Evolutionary conservation across 2,329 filamentous ascomycete genomes (phyloP), one percentile per base, ranked within the genome.

Genomic region (Plectosphaerella plurivora): DNA sequence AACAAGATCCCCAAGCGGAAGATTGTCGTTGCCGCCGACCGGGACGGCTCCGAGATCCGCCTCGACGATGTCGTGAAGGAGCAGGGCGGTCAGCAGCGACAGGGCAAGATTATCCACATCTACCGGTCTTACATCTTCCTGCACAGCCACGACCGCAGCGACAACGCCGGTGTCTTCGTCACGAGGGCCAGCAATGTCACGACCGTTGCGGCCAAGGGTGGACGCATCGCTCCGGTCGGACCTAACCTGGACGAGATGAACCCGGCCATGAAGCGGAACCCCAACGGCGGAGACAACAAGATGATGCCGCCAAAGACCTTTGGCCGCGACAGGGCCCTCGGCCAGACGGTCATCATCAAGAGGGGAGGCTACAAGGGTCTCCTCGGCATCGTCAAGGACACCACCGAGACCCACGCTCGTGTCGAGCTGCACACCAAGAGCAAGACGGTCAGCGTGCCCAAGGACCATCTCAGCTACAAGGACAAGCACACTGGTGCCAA

Each of bases 341-440:
- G 92, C 44, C 93, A 96, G 73, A 97, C 91, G 1, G 91, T 97
- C 45, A 90, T 87, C 49, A 88, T 97, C 63, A 84, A 86, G 53
- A 91, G 87, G 65, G 94, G 94, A 25, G 85, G 88, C 20, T 91
- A 93, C 76, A 99, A 99, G 72, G 93, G 93, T 52, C 78, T 97
- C 44, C 76, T 97, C 42, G 94, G 94, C 61, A 96, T 97, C 59
- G 92, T 99, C 61, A 97, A 96, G 67, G 93, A 97, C 65, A 88
- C 93, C 1, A 96, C 90, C 7, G 92, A 95, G 61, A 83, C 83
- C 4, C 84, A 88, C 63, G 93, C 91, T 28, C 88, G 92, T 57
- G 88, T 99, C 42, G 94, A 99, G 71, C 75, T 99, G 39, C 93
- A 97, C 66, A 92, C 92, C 6, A 96, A 96, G 75, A 90, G 86